These are phyloP conservation scores for Xerocomus potaroensis DNA, from an alignment of 768 basidiomycete genomes.

Conservation along the genomic window DNA sequence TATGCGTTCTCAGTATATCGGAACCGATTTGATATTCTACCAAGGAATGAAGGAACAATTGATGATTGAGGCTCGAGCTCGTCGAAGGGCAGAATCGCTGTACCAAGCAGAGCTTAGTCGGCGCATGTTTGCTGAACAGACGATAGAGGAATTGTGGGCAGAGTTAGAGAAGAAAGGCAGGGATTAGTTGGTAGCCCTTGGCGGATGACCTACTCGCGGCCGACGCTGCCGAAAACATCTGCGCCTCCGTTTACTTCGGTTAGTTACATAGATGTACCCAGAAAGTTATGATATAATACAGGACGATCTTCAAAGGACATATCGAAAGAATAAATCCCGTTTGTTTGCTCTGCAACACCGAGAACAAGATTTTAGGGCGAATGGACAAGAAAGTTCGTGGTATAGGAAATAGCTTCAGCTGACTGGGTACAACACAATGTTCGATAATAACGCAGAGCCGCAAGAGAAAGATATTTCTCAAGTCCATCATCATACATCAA, in stretches of 20 bases:
- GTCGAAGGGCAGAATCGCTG: conserved; percentile 30
- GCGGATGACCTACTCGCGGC: too few species aligned
- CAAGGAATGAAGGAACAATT: conserved; percentile 35
- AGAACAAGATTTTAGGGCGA: conserved; percentile 3
- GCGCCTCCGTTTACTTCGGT: too few species aligned
- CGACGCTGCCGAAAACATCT: too few species aligned
- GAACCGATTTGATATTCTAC: conserved; percentile 1
- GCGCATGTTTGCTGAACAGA: conserved; percentile 31
- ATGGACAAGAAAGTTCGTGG: too few species aligned
- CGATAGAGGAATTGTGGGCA: conserved; percentile 14
- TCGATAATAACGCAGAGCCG: conserved; percentile 22
- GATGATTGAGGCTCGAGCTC: conserved; percentile 28
- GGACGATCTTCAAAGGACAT: conserved; percentile 10
- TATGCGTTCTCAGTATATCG: neutral
- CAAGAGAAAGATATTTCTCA: conserved; percentile 12
- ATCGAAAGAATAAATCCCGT: conserved; percentile 18
- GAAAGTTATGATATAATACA: conserved; percentile 24
- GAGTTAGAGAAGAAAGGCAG: conserved; percentile 1
- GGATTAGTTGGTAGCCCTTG: neutral
- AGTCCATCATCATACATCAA: conserved; percentile 20
- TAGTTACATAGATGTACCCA: neutral
- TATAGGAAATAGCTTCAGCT: too few species aligned
- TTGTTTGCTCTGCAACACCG: conserved; percentile 9
- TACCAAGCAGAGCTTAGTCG: conserved; percentile 29
- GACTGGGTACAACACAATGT: conserved; percentile 25